Conservation (phyloP, 805 yeast genomes). For the Cyberlindnera veronae region DNA sequence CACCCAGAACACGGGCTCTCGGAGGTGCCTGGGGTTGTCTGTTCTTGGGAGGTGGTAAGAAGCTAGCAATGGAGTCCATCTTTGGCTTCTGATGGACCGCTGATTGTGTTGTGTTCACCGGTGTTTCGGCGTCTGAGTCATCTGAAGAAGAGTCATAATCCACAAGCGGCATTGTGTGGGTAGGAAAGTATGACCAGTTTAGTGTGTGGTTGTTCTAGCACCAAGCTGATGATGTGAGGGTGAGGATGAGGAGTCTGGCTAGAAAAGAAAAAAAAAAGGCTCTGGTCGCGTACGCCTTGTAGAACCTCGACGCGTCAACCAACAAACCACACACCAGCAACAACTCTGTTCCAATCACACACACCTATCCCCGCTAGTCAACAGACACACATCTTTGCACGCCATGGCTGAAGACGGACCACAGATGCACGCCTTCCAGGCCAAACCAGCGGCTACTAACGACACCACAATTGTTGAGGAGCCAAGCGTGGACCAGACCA, state of each 20-base stretch:
- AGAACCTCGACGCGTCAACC: too few species aligned
- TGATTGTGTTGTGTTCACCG: not conserved
- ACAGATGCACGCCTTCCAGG: constrained; percentile 21
- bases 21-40: constrained; percentile 7
- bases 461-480: constrained; percentile 20
- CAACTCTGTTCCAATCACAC: too few species aligned
- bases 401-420: constrained; percentile 18
- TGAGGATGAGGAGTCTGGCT: too few species aligned
- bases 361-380: too few species aligned
- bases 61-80: constrained; percentile 22
- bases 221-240: too few species aligned
- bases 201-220: too few species aligned
- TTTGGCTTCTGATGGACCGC: not conserved
- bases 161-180: constrained; percentile 20
- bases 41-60: constrained; percentile 25
- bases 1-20: constrained; percentile 16
- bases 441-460: constrained; percentile 2
- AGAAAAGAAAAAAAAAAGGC: too few species aligned
- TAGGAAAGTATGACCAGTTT: too few species aligned
- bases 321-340: too few species aligned
- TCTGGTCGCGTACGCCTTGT: too few species aligned
- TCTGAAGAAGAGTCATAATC: constrained; percentile 18
- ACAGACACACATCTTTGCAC: not conserved
- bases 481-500: constrained; percentile 13
- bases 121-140: constrained; percentile 13